A percentile compares a stretch with the other conserved stretches of the same genome.
Evolutionary conservation across 495 filamentous ascomycete species (phyloP).

Genomic region (Rostrohypoxylon terebratum): DNA sequence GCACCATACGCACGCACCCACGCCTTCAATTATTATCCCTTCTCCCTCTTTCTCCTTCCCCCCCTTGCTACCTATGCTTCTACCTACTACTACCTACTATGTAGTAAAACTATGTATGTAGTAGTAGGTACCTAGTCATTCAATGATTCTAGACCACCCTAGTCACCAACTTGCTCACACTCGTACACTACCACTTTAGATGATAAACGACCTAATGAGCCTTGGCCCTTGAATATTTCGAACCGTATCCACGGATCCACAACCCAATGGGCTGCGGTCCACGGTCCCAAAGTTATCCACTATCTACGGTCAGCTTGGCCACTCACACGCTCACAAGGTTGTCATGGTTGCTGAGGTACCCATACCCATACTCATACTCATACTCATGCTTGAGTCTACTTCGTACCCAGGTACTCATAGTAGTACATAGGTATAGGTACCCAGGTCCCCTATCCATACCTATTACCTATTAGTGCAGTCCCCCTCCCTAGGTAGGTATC

Average conservation of each 20-base stretch:
- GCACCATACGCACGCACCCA: constrained; percentile 37
- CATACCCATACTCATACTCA: not conserved
- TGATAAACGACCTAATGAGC: constrained; percentile 33
- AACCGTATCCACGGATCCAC: constrained; percentile 42
- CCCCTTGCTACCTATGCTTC: not conserved
- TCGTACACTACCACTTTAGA: constrained; percentile 24
- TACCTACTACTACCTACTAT: no score
- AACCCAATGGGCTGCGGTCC: constrained; percentile 31
- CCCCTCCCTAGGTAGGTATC: not conserved
- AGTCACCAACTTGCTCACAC: not conserved
- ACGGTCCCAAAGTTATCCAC: constrained; percentile 34
- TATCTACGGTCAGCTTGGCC: constrained; percentile 41
- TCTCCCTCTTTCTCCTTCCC: constrained; percentile 5
- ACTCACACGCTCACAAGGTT: constrained; percentile 36
- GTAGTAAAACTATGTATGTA: no score
- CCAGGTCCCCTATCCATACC: no score
- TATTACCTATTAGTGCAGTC: not conserved
- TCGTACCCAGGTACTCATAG: no score
- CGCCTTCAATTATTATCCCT: constrained; percentile 23
- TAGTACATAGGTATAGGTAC: no score
- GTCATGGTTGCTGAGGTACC: constrained; percentile 10
- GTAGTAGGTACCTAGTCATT: no score
- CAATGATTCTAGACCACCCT: no score
- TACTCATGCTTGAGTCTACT: no score
- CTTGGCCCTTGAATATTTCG: constrained; percentile 32